A percentile compares a stretch with the other conserved stretches of the same genome.
Conservation (phyloP, 257 asterid species). For the Echium plantagineum region DNA sequence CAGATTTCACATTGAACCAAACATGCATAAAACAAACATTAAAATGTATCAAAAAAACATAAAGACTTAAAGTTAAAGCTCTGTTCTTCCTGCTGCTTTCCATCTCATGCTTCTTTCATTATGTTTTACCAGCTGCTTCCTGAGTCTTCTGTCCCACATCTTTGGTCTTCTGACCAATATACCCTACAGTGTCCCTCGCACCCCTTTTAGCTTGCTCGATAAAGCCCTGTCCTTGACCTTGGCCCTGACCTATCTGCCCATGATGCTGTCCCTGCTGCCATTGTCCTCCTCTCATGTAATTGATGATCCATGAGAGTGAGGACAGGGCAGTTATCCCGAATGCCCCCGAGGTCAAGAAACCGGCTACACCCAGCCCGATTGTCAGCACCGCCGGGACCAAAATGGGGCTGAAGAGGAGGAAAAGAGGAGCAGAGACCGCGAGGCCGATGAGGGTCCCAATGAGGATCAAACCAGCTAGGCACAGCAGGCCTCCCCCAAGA, state of each 20-base stretch:
- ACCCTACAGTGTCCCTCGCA: slow-evolving; percentile 31
- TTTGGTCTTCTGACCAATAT: slow-evolving; percentile 28
- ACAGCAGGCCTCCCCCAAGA: slow-evolving; percentile 41
- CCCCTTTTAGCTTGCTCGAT: slow-evolving; percentile 34
- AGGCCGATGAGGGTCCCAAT: slow-evolving; percentile 43
- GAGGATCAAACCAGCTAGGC: slow-evolving; percentile 44
- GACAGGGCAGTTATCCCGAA: slow-evolving; percentile 74
- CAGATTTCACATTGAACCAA: neutral
- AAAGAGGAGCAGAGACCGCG: slow-evolving; percentile 38
- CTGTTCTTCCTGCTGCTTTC: too few relatives aligned
- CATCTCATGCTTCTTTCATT: neutral
- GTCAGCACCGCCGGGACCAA: slow-evolving; percentile 51
- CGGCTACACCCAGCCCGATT: slow-evolving; percentile 34
- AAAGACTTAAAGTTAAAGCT: too few relatives aligned
- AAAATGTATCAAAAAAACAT: neutral
- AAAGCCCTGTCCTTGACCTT: slow-evolving; percentile 29
- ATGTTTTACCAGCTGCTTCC: slow-evolving; percentile 8
- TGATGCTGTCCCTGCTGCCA: slow-evolving; percentile 26
- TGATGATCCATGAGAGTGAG: slow-evolving; percentile 48
- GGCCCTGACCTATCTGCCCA: slow-evolving; percentile 22
- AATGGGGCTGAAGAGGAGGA: slow-evolving; percentile 60
- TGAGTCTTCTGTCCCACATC: slow-evolving; percentile 33
- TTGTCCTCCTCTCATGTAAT: slow-evolving; percentile 28
- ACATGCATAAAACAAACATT: neutral
- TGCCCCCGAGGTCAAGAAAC: slow-evolving; percentile 53